Conservation (phyloP, 1,284 basidiomycete species). For the Ganoderma meredithae region DNA sequence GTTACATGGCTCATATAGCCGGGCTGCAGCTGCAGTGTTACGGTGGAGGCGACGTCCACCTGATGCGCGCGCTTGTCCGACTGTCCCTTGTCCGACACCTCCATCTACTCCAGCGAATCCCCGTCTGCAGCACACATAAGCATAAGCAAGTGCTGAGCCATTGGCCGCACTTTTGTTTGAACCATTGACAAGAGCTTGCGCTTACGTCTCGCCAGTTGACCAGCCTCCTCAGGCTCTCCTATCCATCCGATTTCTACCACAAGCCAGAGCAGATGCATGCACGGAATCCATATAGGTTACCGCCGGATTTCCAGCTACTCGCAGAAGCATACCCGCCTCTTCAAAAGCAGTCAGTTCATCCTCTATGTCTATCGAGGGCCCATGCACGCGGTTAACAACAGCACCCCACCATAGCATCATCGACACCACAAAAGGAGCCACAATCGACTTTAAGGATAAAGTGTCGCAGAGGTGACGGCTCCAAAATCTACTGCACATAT, state of each 20-base stretch:
- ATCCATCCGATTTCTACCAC: background rate
- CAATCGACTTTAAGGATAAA: conserved; percentile 79
- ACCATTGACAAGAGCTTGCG: too few relatives aligned
- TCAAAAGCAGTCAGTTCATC: conserved; percentile 60
- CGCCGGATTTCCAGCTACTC: conserved; percentile 72
- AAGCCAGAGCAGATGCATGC: conserved; percentile 57
- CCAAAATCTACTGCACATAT: background rate
- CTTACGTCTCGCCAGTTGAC: too few relatives aligned
- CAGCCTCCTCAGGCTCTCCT: background rate
- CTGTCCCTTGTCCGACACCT: too few relatives aligned
- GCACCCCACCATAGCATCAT: conserved; percentile 40
- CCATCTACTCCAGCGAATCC: too few relatives aligned
- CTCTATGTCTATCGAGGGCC: background rate
- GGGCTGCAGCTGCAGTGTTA: background rate
- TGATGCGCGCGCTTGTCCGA: background rate
- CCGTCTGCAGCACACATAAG: too few relatives aligned
- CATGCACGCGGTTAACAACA: background rate
- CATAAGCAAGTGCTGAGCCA: too few relatives aligned
- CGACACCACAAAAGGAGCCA: conserved; percentile 44
- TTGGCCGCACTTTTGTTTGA: too few relatives aligned
- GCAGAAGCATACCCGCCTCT: conserved; percentile 67
- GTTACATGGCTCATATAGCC: too few relatives aligned
- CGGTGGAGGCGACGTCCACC: conserved; percentile 8
- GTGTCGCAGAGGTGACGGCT: conserved; percentile 66
- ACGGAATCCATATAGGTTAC: conserved; percentile 61